These are phyloP conservation scores for Dillenia suffruticosa DNA, from an alignment of 164 flowering plant genomes.

Conservation along the genomic window DNA sequence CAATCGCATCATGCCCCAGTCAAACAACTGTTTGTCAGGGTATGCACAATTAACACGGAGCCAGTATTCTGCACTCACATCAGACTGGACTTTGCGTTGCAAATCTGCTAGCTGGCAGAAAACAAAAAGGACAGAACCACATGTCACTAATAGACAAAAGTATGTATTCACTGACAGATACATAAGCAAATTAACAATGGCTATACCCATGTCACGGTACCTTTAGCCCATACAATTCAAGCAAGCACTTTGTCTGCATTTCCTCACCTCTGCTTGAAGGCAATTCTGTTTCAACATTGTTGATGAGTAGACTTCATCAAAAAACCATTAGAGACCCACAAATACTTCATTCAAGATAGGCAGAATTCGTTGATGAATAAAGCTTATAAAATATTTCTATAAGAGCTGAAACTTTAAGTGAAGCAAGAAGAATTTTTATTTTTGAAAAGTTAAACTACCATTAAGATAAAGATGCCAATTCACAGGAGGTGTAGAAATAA, in stretches of 20 bases:
- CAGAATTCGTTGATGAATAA: too few relatives aligned
- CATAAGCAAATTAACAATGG: neutral
- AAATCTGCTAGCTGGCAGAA: conserved; percentile 72
- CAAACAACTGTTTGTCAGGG: conserved; percentile 76
- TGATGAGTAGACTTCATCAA: neutral
- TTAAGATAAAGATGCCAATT: too few relatives aligned
- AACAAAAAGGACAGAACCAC: conserved; percentile 25
- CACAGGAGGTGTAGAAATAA: too few relatives aligned
- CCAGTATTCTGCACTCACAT: conserved; percentile 88
- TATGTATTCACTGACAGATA: neutral
- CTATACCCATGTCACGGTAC: conserved; percentile 25
- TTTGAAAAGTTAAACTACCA: too few relatives aligned
- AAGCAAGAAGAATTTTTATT: too few relatives aligned
- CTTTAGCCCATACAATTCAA: conserved; percentile 95
- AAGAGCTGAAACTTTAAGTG: too few relatives aligned
- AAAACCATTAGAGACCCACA: neutral
- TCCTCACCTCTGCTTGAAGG: conserved; percentile 92
- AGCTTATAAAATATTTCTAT: too few relatives aligned
- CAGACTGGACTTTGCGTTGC: conserved; percentile 80
- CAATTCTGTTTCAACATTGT: conserved; percentile 53
- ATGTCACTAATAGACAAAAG: conserved; percentile 19
- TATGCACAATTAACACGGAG: conserved; percentile 65
- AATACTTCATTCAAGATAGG: too few relatives aligned
- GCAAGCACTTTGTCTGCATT: conserved; percentile 88
- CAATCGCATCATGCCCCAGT: conserved; percentile 89